These are phyloP conservation scores for Huntiella bhutanensis DNA, from an alignment of 2,329 filamentous ascomycete genomes.

Conservation along the genomic window DNA sequence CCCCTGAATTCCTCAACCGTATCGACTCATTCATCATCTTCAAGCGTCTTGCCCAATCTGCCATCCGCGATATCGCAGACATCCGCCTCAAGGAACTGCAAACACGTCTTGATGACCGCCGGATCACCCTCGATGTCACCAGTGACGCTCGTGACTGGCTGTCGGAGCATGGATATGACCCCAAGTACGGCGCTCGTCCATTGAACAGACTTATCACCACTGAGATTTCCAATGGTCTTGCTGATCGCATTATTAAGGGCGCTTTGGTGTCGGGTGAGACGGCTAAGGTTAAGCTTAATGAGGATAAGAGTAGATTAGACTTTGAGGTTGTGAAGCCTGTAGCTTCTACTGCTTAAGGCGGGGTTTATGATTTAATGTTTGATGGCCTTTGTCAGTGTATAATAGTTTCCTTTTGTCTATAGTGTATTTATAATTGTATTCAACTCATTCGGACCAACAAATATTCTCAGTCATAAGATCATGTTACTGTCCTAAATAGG, in stretches of 20 bases:
- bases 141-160: conserved; percentile 67
- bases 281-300: conserved; percentile 50
- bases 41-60: conserved; percentile 59
- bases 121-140: conserved; percentile 57
- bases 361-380: background rate
- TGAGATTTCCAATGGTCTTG: conserved; percentile 73
- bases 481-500: no score
- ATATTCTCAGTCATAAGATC: no score
- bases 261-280: conserved; percentile 57
- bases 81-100: conserved; percentile 79
- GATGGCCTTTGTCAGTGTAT: background rate
- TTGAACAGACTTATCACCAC: conserved; percentile 80
- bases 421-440: background rate
- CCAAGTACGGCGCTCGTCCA: conserved; percentile 75
- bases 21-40: conserved; percentile 97
- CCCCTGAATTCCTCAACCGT: conserved; percentile 89
- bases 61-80: conserved; percentile 81
- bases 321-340: conserved; percentile 3
- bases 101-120: conserved; percentile 59
- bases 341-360: background rate
- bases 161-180: conserved; percentile 75
- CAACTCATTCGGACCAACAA: no score
- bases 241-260: conserved; percentile 81
- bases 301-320: conserved; percentile 15
- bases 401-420: conserved; percentile 1